phyloP scores from a whole-genome alignment of 2,329 filamentous ascomycete genomes.

The Penicillium decumbens region DNA sequence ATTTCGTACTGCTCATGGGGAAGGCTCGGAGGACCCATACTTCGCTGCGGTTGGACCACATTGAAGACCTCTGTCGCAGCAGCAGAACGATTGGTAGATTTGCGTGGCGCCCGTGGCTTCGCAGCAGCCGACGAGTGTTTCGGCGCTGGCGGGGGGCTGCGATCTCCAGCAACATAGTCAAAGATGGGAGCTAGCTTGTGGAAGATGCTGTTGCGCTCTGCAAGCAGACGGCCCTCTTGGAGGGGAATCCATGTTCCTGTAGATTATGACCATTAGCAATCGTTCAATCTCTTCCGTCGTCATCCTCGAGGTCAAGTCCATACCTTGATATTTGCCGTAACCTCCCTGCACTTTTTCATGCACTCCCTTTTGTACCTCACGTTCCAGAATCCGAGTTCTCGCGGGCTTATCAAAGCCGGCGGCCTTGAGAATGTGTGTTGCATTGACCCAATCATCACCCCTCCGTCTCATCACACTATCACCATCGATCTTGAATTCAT shows the following conservation, averaged over 20 bases:
- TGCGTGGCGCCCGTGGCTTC: slow-evolving; percentile 70
- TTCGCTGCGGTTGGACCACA: slow-evolving; percentile 29
- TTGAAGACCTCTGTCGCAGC: slow-evolving; percentile 34
- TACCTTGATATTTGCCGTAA: slow-evolving; percentile 97
- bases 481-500: slow-evolving; percentile 79
- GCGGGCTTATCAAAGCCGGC: slow-evolving; percentile 97
- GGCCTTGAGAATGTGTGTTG: slow-evolving; percentile 96
- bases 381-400: slow-evolving; percentile 86
- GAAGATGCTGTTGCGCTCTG: slow-evolving; percentile 79
- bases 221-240: slow-evolving; percentile 71
- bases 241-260: slow-evolving; percentile 94
- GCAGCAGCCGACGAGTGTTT: slow-evolving; percentile 72
- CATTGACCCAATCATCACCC: slow-evolving; percentile 96
- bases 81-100: slow-evolving; percentile 53
- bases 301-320: slow-evolving; percentile 14
- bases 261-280: slow-evolving; percentile 3
- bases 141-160: slow-evolving; percentile 87
- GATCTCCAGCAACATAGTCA: slow-evolving; percentile 76
- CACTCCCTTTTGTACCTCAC: slow-evolving; percentile 91
- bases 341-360: slow-evolving; percentile 98
- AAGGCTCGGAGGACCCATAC: slow-evolving; percentile 35
- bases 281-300: not conserved
- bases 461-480: slow-evolving; percentile 96
- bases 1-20: slow-evolving; percentile 64
- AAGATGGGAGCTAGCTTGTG: slow-evolving; percentile 83